These are phyloP conservation scores for Cryphonectria carpinicola DNA, from an alignment of 2,329 filamentous ascomycete genomes.

Conservation along the genomic window DNA sequence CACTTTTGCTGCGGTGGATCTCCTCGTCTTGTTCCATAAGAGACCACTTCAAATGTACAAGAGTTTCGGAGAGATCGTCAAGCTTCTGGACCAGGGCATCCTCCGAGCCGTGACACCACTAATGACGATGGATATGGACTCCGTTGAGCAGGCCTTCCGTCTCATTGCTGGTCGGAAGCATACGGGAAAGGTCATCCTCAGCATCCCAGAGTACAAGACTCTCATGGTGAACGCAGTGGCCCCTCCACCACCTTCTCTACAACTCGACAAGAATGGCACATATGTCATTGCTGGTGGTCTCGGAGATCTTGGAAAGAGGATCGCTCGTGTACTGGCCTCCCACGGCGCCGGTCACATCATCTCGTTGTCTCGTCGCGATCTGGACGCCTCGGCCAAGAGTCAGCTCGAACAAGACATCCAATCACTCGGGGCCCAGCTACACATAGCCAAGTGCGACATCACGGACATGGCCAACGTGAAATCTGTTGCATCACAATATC, in stretches of 20 bases:
- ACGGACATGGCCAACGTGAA: constrained; percentile 34
- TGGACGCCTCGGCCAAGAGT: constrained; percentile 20
- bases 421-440: constrained; percentile 28
- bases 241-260: constrained; percentile 18
- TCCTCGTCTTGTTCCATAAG: constrained; percentile 17
- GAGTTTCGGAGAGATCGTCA: constrained; percentile 12
- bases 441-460: constrained; percentile 43
- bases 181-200: constrained; percentile 44
- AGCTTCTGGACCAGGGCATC: constrained; percentile 19
- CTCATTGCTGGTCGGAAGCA: constrained; percentile 48
- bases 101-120: constrained; percentile 39
- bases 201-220: constrained; percentile 21
- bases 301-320: constrained; percentile 37
- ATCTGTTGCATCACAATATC: constrained; percentile 18
- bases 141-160: constrained; percentile 46
- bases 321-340: constrained; percentile 35
- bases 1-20: constrained; percentile 25
- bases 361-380: constrained; percentile 36
- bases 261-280: constrained; percentile 32
- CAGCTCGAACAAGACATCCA: constrained; percentile 27
- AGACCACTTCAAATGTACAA: constrained; percentile 9
- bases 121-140: constrained; percentile 40
- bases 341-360: constrained; percentile 39
- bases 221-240: constrained; percentile 30
- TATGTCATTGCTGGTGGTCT: constrained; percentile 42